Evolutionary conservation across 257 asterid genomes (phyloP).

Genomic region (Solanum dulcamara): DNA sequence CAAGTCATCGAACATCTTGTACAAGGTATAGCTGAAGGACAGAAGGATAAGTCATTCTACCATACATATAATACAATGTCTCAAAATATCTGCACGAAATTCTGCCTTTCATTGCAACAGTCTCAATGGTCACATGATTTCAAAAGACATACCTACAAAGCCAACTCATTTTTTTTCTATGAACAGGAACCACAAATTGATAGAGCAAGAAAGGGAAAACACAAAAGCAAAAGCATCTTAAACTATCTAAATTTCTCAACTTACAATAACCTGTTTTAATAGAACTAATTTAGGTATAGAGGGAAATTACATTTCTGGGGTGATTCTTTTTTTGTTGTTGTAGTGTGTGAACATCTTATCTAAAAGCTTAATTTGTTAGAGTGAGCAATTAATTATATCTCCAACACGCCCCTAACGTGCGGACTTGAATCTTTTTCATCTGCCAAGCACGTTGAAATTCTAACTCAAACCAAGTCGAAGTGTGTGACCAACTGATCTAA

Average conservation of each 20-base stretch:
- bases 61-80: not conserved
- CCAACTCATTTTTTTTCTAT: not conserved
- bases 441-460: not conserved
- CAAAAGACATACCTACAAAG: not conserved
- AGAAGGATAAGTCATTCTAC: not conserved
- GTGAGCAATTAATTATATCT: not conserved
- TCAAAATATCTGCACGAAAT: not conserved
- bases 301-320: not conserved
- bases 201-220: not conserved
- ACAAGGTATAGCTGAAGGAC: slow-evolving; percentile 70
- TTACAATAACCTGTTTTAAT: not conserved
- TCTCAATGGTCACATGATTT: not conserved
- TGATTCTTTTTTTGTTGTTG: not conserved
- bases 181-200: not conserved
- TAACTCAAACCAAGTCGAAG: not conserved
- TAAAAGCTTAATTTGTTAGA: not conserved
- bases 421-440: not conserved
- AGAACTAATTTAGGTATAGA: not conserved
- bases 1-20: slow-evolving; percentile 92
- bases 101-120: not conserved
- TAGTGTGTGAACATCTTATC: not conserved
- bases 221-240: not conserved
- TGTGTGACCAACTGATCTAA: not conserved
- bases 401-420: not conserved
- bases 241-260: not conserved